Evolutionary conservation across 73 alveolate species (phyloP), one percentile per base, ranked within the genome.

Genomic region (Symbiodinium natans): DNA sequence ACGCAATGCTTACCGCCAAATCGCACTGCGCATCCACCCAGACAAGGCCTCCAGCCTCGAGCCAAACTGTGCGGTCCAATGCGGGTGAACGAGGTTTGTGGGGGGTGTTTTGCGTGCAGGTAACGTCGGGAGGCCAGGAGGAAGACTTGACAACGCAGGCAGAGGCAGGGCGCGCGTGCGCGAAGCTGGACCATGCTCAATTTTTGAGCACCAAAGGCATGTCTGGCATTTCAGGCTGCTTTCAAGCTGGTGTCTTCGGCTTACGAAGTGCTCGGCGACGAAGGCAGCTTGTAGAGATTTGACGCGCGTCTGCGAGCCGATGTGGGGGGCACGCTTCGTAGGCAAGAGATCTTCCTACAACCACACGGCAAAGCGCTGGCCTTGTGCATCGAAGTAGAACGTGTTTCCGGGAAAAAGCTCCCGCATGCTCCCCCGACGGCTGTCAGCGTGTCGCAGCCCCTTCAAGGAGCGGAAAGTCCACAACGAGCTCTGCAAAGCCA

Each of bases 21-120:
- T 90, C 33, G 97, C 97, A 5, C 40, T 90, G 89, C 97, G 97
- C 75, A 90, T 90, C 52, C 97, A 90, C 39, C 97, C 97, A 90
- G 97, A 90, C 88, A 90, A 90, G 89, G 97, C 87, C 48, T 3
- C n/a, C n/a, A n/a, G 38, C 9, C 80, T 10, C 6, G 46, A 46
- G 31, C 17, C n/a, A 25, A 25, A 11, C 15, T 71, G 83, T 39
- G 36, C 17, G 75, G 17, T 21, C 75, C 27, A 56, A 21, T 21
- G 75, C 31, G 75, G 75, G 31, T 56, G 75, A 21, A 2, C 31
- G 75, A 29, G 75, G 75, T 56, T 56, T 21, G 31, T 52, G 71
- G 71, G 71, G 71, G 31, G 56, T 11, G 68, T 21, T 10, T 6
- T 59, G 11, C 41, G 4, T n/a, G 23, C 43, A 87, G 94, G 94